These are phyloP conservation scores for Volvox reticuliferus DNA, from an alignment of 139 green algal genomes.

Conservation along the genomic window DNA sequence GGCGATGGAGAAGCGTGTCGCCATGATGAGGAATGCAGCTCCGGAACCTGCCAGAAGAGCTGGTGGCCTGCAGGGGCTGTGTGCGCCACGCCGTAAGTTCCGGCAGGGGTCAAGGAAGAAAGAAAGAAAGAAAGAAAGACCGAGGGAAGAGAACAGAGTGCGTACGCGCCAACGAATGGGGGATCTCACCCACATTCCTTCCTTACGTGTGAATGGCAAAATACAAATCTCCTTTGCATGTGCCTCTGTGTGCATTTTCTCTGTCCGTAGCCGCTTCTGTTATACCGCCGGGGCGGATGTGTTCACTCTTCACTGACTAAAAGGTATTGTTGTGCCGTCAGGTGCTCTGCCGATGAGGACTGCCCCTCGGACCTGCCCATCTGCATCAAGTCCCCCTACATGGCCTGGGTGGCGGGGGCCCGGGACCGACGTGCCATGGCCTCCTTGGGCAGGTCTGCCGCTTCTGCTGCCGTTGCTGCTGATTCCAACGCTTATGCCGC, in stretches of 20 bases:
- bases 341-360: slow-evolving; percentile 8
- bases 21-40: slow-evolving; percentile 18
- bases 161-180: no score
- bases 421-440: neutral
- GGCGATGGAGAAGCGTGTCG: slow-evolving; percentile 23
- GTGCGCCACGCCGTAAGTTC: slow-evolving; percentile 44
- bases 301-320: neutral
- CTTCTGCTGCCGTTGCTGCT: neutral
- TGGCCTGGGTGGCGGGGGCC: neutral
- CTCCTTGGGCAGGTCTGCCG: neutral
- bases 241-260: no score
- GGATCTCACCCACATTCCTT: no score
- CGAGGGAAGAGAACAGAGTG: no score
- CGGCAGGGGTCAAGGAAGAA: neutral
- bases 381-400: slow-evolving; percentile 41
- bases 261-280: no score
- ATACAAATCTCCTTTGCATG: no score
- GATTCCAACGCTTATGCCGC: neutral
- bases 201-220: no score
- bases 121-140: no score
- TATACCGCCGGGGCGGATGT: no score
- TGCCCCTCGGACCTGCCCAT: slow-evolving; percentile 24
- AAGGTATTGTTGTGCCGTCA: neutral
- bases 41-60: slow-evolving; percentile 23
- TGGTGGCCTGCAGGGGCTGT: slow-evolving; percentile 36